Percentiles rank a stretch among this genome's conserved stretches.
These are phyloP conservation scores for Harringtonia lauricola DNA, from an alignment of 2,329 filamentous ascomycete genomes.

Conservation along the genomic window DNA sequence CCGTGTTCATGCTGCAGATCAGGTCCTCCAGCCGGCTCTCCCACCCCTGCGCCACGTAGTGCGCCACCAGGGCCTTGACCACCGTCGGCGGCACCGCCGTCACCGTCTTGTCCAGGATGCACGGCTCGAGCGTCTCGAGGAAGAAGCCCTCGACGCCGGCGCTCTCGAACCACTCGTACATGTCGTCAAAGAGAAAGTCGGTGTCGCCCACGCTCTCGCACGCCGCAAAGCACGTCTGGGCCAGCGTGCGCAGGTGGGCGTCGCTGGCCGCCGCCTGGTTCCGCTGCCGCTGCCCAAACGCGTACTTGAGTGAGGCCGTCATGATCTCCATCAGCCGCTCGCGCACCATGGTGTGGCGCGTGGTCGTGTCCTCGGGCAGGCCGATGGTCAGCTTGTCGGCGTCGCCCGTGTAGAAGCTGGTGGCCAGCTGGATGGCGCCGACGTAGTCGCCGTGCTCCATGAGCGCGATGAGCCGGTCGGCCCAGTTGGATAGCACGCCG, in stretches of 20 bases:
- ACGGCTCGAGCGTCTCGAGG: conserved; percentile 77
- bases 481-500: conserved; percentile 92
- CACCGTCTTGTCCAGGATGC: conserved; percentile 70
- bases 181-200: conserved; percentile 82
- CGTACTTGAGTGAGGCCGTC: conserved; percentile 80
- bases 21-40: conserved; percentile 81
- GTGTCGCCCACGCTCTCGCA: conserved; percentile 67
- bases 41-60: conserved; percentile 67
- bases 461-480: conserved; percentile 79
- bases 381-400: conserved; percentile 93
- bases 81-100: conserved; percentile 67
- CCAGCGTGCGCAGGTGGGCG: conserved; percentile 62
- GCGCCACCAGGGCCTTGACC: conserved; percentile 73
- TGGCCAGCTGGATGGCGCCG: conserved; percentile 79
- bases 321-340: conserved; percentile 92
- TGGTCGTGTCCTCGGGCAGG: conserved; percentile 67
- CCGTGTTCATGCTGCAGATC: conserved; percentile 83
- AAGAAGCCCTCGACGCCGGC: conserved; percentile 63
- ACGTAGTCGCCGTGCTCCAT: conserved; percentile 98
- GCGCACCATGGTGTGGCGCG: conserved; percentile 71
- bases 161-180: conserved; percentile 85
- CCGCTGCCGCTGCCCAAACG: conserved; percentile 56
- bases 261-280: conserved; percentile 32
- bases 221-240: conserved; percentile 72
- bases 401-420: conserved; percentile 81